Conservation (phyloP, 1,284 basidiomycete species). For the Pisolithus thermaeus region DNA sequence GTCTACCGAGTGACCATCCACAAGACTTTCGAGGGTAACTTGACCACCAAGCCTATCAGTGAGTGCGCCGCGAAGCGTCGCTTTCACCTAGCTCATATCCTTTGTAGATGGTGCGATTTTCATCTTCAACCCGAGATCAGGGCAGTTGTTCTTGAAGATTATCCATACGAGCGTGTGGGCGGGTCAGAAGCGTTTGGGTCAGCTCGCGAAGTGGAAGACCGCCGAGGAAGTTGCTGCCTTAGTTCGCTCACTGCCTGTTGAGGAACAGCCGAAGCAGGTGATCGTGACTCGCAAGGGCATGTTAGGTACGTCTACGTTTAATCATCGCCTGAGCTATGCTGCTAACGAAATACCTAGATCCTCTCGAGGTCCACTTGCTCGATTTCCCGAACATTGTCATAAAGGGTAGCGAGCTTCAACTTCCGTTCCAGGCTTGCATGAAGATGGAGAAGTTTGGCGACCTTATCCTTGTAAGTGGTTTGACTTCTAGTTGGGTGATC, state of each 20-base stretch:
- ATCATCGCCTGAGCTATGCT: not conserved
- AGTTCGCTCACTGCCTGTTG: constrained; percentile 94
- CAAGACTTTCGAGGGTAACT: constrained; percentile 99
- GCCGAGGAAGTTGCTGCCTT: constrained; percentile 99
- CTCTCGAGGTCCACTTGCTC: constrained; percentile 95
- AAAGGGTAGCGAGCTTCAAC: constrained; percentile 96
- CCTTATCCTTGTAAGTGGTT: constrained; percentile 68
- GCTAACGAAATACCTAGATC: constrained; percentile 47
- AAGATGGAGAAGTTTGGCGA: constrained; percentile 99
- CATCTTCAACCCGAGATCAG: constrained; percentile 99
- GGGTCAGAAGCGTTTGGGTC: constrained; percentile 98
- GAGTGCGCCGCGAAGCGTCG: constrained; percentile 19
- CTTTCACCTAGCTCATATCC: constrained; percentile 2
- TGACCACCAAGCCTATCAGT: constrained; percentile 99
- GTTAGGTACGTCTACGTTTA: constrained; percentile 57
- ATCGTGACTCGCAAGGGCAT: constrained; percentile 99
- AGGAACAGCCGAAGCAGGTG: constrained; percentile 99
- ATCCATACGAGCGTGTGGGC: constrained; percentile 99
- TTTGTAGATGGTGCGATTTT: constrained; percentile 90
- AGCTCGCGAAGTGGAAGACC: constrained; percentile 99
- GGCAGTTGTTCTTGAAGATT: constrained; percentile 97
- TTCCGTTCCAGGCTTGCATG: constrained; percentile 99
- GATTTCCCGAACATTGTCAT: constrained; percentile 99
- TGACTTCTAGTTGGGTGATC: not conserved
- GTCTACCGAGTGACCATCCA: constrained; percentile 99